Base-by-base conservation (phyloP, 108 stramenopile species). In the Licmophora abbreviata region DNA sequence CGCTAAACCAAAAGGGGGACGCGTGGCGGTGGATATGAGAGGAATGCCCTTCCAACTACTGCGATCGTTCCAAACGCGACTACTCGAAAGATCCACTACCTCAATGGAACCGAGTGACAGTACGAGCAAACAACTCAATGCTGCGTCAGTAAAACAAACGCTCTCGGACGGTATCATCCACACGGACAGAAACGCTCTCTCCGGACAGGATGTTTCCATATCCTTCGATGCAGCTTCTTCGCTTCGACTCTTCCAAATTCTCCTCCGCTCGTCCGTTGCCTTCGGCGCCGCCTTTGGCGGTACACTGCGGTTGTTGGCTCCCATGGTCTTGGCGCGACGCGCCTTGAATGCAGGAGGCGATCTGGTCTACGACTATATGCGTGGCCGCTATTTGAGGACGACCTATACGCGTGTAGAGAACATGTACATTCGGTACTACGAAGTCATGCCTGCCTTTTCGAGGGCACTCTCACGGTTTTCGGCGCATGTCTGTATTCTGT, bases 371-470 rank as follows among this genome's bases (percentile, higher is more conserved):
- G 85, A 86, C 43, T 76, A 76, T 44, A 73, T 68, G 65, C 64
- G 56, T 21, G 85, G 81, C 36, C 46, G 78, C 14, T 73, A 75
- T 37, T 44, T 82, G 9, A 69, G 76, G 9, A 74, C 55, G 14
- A 88, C 77, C 0, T 77, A 61, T 48, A 68, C 69, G 2, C 47
- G 54, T 32, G 37, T 79, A 55, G 79, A 69, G 50, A 50, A 57
- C 24, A 49, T 62, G 31, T 69, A 65, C 33, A 55, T 64, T 17
- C 56, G 63, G 3, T 64, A 83, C 40, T 83, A 81, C 54, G 77
- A 83, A 72, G 63, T 76, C 26, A 64, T 69, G 1, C 74, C 79
- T 1, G 62, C 64, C 0, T 54, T 68, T 0, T n/a, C n/a, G n/a
- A 57, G 85, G 0, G 79, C 85, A 0, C 28, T 54, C 9, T 59